A percentile compares a stretch with the other conserved stretches of the same genome.
These are phyloP conservation scores for Xylaria longipes DNA, from an alignment of 495 filamentous ascomycete genomes.

Conservation along the genomic window DNA sequence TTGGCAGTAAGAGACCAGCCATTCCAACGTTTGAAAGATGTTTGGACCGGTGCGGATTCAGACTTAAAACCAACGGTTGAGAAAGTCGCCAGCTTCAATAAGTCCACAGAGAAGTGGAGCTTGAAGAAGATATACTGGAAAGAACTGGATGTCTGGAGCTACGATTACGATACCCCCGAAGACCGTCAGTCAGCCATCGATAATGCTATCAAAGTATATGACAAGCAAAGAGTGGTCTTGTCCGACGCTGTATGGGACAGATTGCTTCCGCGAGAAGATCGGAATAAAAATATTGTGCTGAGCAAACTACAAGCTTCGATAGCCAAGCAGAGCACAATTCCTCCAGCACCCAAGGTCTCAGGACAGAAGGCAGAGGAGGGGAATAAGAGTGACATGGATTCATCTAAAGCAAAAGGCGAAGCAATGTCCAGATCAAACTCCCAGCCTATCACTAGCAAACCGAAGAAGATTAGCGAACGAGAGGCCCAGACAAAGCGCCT, in stretches of 20 bases:
- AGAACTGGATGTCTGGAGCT: slow-evolving; percentile 83
- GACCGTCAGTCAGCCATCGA: slow-evolving; percentile 82
- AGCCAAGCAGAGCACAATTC: slow-evolving; percentile 58
- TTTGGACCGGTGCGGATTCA: slow-evolving; percentile 62
- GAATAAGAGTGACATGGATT: slow-evolving; percentile 63
- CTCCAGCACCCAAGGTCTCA: slow-evolving; percentile 64
- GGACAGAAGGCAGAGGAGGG: slow-evolving; percentile 62
- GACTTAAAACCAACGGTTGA: slow-evolving; percentile 63
- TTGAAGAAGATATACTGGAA: slow-evolving; percentile 76
- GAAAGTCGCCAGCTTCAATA: slow-evolving; percentile 63
- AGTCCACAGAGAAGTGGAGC: slow-evolving; percentile 65
- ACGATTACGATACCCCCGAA: slow-evolving; percentile 67
- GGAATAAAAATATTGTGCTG: slow-evolving; percentile 79
- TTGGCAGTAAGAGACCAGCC: slow-evolving; percentile 68
- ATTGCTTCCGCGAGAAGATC: slow-evolving; percentile 74
- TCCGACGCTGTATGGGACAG: slow-evolving; percentile 81
- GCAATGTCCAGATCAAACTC: slow-evolving; percentile 61
- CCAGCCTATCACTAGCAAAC: slow-evolving; percentile 54
- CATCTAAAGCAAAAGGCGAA: slow-evolving; percentile 58
- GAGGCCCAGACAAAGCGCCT: slow-evolving; percentile 68
- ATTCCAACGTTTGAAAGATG: slow-evolving; percentile 61
- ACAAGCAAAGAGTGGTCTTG: slow-evolving; percentile 74
- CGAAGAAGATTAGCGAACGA: slow-evolving; percentile 67
- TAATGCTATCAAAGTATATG: slow-evolving; percentile 81
- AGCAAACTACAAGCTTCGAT: slow-evolving; percentile 73